Percentiles rank a stretch among this genome's conserved stretches.
Conservation (phyloP, 352 stramenopile species). For the Aphanomyces cochlioides region DNA sequence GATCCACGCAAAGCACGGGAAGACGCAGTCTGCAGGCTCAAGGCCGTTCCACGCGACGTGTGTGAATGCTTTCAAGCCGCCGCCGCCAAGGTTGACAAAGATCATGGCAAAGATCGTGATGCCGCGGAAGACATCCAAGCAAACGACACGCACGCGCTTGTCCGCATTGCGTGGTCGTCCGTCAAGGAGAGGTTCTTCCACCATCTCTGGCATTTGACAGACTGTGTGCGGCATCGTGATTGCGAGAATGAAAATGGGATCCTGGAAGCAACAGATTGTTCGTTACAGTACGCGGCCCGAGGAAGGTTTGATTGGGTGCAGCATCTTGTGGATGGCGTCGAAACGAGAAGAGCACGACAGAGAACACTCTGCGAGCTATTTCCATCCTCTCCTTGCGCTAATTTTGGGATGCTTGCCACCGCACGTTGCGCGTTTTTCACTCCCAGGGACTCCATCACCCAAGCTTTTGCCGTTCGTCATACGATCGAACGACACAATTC, state of each 20-base stretch:
- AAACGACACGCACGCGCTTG: conserved; percentile 34
- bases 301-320: too few relatives aligned
- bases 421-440: too few relatives aligned
- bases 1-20: conserved; percentile 85
- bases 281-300: neutral
- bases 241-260: neutral
- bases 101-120: conserved; percentile 76
- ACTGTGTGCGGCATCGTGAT: neutral
- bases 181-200: neutral
- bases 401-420: too few relatives aligned
- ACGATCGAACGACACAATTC: too few relatives aligned
- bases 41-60: conserved; percentile 79
- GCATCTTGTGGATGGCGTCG: too few relatives aligned
- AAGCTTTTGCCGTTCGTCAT: too few relatives aligned
- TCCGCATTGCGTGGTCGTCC: neutral
- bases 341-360: too few relatives aligned
- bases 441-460: too few relatives aligned
- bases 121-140: conserved; percentile 69
- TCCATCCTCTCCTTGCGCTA: too few relatives aligned
- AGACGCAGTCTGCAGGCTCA: conserved; percentile 66
- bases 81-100: conserved; percentile 85
- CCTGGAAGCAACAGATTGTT: neutral
- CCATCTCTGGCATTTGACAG: neutral
- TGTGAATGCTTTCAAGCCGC: conserved; percentile 54
- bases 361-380: too few relatives aligned